Conservation (phyloP, 352 stramenopile species). For the Pythium angustatum region DNA sequence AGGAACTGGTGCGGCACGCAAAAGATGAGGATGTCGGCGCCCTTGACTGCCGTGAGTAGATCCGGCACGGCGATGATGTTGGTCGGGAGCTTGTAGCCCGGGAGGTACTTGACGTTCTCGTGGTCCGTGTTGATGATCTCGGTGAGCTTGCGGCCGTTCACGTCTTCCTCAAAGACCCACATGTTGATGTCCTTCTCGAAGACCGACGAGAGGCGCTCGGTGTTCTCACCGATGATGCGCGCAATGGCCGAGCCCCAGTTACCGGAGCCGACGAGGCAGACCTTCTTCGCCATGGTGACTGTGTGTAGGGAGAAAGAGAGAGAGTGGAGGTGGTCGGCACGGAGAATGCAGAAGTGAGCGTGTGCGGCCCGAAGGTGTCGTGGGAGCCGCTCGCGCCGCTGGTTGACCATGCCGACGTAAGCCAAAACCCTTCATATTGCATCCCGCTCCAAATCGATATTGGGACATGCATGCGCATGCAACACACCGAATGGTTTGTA, state of each 20-base stretch:
- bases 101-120: slow-evolving; percentile 96
- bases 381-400: not conserved
- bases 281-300: slow-evolving; percentile 52
- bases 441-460: slow-evolving; percentile 9
- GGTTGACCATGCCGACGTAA: slow-evolving; percentile 17
- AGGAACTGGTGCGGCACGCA: slow-evolving; percentile 97
- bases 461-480: slow-evolving; percentile 2
- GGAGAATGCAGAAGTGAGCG: slow-evolving; percentile 12
- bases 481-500: not conserved
- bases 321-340: not conserved
- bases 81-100: slow-evolving; percentile 88
- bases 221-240: slow-evolving; percentile 84
- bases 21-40: slow-evolving; percentile 95
- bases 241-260: slow-evolving; percentile 86
- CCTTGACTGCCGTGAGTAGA: slow-evolving; percentile 86
- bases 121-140: slow-evolving; percentile 96
- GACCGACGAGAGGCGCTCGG: slow-evolving; percentile 41
- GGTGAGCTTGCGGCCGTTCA: slow-evolving; percentile 89
- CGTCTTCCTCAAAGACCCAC: slow-evolving; percentile 96
- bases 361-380: not conserved
- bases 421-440: not conserved
- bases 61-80: slow-evolving; percentile 95
- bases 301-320: slow-evolving; percentile 1
- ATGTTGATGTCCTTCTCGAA: slow-evolving; percentile 94
- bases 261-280: slow-evolving; percentile 77